Conservation (phyloP, 208 protist species). For the Acanthamoeba royreba region DNA sequence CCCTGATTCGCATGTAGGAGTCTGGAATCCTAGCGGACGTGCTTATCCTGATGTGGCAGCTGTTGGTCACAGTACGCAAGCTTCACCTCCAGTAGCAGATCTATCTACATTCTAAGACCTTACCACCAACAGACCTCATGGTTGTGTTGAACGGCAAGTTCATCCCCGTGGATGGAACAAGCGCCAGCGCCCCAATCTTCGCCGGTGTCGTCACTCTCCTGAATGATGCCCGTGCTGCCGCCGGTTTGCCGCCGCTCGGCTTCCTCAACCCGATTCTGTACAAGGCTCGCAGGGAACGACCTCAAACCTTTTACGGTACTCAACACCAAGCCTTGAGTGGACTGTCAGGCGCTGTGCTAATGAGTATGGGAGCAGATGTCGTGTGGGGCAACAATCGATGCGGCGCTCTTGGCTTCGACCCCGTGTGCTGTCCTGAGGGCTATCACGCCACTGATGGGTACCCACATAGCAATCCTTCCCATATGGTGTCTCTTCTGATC, state of each 20-base stretch:
- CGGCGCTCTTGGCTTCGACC: not conserved
- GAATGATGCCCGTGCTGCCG: constrained; percentile 33
- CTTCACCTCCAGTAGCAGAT: not conserved
- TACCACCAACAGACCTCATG: not conserved
- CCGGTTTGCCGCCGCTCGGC: not conserved
- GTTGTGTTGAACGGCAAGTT: not conserved
- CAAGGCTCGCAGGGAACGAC: not conserved
- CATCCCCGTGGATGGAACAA: constrained; percentile 44
- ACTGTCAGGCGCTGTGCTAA: no score
- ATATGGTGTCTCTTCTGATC: not conserved
- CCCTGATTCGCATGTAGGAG: not conserved
- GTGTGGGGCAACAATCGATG: constrained; percentile 63
- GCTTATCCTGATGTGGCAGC: constrained; percentile 41
- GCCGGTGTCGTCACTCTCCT: constrained; percentile 48
- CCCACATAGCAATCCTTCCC: not conserved
- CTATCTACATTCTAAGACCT: not conserved
- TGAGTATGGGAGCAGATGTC: not conserved
- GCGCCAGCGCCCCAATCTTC: constrained; percentile 12
- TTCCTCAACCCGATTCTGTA: constrained; percentile 65
- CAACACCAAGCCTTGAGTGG: no score
- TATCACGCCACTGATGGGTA: constrained; percentile 46
- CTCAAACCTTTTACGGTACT: constrained; percentile 47
- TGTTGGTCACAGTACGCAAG: constrained; percentile 21
- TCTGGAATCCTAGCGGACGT: constrained; percentile 11
- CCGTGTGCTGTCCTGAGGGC: constrained; percentile 48